A percentile compares a stretch with the other conserved stretches of the same genome.
Conservation (phyloP, 78 protist species). For the Anaeramoeba flamelloides region DNA sequence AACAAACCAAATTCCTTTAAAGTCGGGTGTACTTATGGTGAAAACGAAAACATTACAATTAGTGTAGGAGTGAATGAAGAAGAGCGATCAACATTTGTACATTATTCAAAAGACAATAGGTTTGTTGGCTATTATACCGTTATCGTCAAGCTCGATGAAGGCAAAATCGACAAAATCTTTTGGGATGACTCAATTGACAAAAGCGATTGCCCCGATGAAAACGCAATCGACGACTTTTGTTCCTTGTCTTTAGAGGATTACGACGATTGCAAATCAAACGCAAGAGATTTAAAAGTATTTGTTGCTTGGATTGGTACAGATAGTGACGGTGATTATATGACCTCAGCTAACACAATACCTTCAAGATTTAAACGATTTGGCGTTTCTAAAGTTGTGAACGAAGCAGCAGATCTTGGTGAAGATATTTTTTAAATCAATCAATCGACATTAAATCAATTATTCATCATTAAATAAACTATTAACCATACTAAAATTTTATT, state of each 20-base stretch:
- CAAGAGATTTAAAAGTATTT: background rate
- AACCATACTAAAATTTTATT: too few relatives aligned
- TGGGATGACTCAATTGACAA: background rate
- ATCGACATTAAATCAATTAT: too few relatives aligned
- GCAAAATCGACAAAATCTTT: background rate
- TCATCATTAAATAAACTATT: too few relatives aligned
- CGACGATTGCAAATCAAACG: background rate
- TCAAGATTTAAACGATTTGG: background rate
- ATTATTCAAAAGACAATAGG: background rate
- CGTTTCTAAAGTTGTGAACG: background rate
- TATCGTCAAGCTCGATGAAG: background rate
- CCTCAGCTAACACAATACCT: background rate
- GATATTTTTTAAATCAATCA: too few relatives aligned
- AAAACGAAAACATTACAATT: too few relatives aligned
- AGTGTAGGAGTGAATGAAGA: too few relatives aligned
- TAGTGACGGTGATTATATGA: background rate
- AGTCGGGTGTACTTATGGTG: too few relatives aligned
- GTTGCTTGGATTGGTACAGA: slow-evolving; percentile 3
- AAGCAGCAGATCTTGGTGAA: background rate
- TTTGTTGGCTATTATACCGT: background rate
- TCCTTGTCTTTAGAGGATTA: background rate
- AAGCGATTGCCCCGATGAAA: background rate
- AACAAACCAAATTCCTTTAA: too few relatives aligned
- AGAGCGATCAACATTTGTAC: background rate
- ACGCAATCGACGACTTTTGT: background rate